phyloP scores from a whole-genome alignment of 345 rosid species.

The Populus simonii region DNA sequence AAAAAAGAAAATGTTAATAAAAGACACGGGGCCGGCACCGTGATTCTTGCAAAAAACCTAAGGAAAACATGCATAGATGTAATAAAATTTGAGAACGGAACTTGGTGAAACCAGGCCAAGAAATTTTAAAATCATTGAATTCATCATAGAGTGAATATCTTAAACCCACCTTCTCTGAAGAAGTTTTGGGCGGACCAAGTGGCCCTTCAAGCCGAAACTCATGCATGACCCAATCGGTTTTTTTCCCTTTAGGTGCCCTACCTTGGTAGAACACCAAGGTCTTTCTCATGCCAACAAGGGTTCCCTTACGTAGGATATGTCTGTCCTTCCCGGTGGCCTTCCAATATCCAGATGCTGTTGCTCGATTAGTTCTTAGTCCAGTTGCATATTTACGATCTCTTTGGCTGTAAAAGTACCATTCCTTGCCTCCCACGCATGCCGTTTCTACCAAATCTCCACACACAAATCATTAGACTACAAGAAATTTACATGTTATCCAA shows the following conservation, averaged over 20 bases:
- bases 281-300: constrained; percentile 86
- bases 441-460: constrained; percentile 35
- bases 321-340: constrained; percentile 94
- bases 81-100: not conserved
- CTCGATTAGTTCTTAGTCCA: constrained; percentile 83
- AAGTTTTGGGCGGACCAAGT: constrained; percentile 30
- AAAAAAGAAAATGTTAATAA: not conserved
- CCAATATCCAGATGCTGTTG: constrained; percentile 86
- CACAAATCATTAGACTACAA: not conserved
- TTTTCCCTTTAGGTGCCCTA: constrained; percentile 85
- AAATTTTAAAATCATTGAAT: not conserved
- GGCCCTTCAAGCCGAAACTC: constrained; percentile 74
- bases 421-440: constrained; percentile 81
- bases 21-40: not conserved
- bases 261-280: constrained; percentile 90
- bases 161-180: constrained; percentile 37
- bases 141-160: not conserved
- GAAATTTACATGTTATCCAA: not conserved
- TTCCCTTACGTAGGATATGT: constrained; percentile 42
- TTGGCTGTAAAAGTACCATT: constrained; percentile 87
- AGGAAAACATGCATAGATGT: not conserved
- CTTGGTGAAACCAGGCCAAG: not conserved
- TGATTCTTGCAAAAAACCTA: constrained; percentile 3
- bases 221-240: constrained; percentile 91
- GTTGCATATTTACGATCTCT: constrained; percentile 89